Conservation (phyloP, 2,329 filamentous ascomycete species). For the Penicillium sp. region DNA sequence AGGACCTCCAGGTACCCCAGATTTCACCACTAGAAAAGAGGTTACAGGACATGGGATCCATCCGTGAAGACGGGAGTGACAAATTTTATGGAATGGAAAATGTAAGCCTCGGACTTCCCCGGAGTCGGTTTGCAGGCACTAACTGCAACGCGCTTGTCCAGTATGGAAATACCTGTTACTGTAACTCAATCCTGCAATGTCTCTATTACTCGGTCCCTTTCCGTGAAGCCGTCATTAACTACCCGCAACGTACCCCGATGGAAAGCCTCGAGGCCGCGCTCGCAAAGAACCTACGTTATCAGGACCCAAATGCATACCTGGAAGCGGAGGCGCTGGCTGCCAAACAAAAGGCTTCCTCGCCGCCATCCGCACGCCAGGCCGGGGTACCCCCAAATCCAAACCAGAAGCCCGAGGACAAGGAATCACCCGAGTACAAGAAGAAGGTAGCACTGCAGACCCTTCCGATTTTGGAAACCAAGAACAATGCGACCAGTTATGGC, state of each 20-base stretch:
- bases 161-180: conserved; percentile 99
- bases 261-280: conserved; percentile 63
- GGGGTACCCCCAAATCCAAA: conserved; percentile 56
- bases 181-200: conserved; percentile 96
- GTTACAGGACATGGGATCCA: conserved; percentile 74
- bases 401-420: conserved; percentile 82
- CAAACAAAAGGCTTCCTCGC: conserved; percentile 44
- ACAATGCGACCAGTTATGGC: conserved; percentile 75
- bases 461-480: conserved; percentile 81
- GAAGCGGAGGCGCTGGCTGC: conserved; percentile 50
- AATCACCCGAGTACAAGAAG: conserved; percentile 97
- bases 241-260: conserved; percentile 69
- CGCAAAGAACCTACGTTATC: conserved; percentile 53
- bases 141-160: conserved; percentile 41
- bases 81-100: conserved; percentile 99
- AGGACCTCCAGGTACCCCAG: conserved; percentile 57
- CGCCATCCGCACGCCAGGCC: conserved; percentile 43
- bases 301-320: conserved; percentile 56
- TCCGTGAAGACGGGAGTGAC: conserved; percentile 85
- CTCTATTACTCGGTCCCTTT: conserved; percentile 95
- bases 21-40: conserved; percentile 68
- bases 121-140: conserved; percentile 11
- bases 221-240: conserved; percentile 89
- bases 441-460: conserved; percentile 87
- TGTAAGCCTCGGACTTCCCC: conserved; percentile 57